Base-by-base conservation (phyloP, 202 grass and related monocot genomes). In the Eragrostis tef region DNA sequence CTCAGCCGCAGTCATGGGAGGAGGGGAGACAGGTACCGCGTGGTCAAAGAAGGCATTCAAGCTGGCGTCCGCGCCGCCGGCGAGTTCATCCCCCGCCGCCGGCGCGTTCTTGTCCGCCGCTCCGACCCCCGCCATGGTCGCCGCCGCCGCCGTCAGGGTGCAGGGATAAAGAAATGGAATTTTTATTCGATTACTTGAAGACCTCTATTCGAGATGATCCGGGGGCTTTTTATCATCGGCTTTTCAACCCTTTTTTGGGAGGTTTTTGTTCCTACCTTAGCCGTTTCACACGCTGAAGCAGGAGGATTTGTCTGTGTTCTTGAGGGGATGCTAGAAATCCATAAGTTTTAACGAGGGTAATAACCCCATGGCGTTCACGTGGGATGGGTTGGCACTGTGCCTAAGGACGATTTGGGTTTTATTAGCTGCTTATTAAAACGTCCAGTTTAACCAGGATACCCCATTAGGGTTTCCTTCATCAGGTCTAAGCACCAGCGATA, bases 301-400 rank as follows among this genome's bases (percentile, higher is more conserved):
- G 47, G 67, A 46, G 71, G 48, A 84, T 82, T 71, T 81, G 64
- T 61, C 60, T 65, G 74, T 53, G 56, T 85, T 88, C 81, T 80
- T 87, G 59, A 65, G 78, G 77, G 73, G 78, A 81, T 82, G 66
- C 49, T 61, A 73, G 27, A 85, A 81, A 86, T 29, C 60, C 79
- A 86, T 89, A 67, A 83, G 87, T 89, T 82, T 82, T 89, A 89
- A 89, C 83, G 83, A 89, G 43, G 83, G 78, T 60, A 89, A 85
- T 67, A 67, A 73, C 27, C 48, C 78, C 83, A 82, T 73, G 78
- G 78, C 78, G 41, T 77, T 82, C 87, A 89, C 87, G 87, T 89
- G 87, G 73, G 70, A 43, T 47, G 49, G 43, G 54, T 54, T 62
- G 34, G 42, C 79, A 64, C 66, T 54, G 56, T 71, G 42, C 10